Base-by-base conservation (phyloP, 805 yeast genomes). In the Lipomyces sp. region DNA sequence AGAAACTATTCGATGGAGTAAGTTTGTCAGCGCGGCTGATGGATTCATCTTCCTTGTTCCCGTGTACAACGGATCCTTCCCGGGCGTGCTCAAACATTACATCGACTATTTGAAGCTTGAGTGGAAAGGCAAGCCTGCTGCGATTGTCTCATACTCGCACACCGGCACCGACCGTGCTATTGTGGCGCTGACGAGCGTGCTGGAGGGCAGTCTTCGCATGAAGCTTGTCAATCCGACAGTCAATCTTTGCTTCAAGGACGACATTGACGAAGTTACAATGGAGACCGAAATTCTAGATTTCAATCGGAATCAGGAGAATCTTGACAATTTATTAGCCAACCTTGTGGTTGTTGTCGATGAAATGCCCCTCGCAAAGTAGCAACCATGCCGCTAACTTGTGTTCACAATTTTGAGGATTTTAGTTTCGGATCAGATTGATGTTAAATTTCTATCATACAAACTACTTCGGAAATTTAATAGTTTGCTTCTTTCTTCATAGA, bases 81-180 rank as follows among this genome's bases (percentile, higher is more conserved):
- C 75, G 8, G 73, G 71, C 1, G 62, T 57, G 11, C 57, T 71
- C 39, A 71, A 72, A 55, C 68, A 69, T 45, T 71, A 73, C 4
- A 45, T 72, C 16, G 75, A 72, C 49, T 64, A 63, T 38, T 57
- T 71, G 24, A 70, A 37, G 43, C 36, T 58, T 28, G 74, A 70
- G 53, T 70, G 72, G 72, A 31, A 22, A 14, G 63, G 59, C 14
- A 70, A 70, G 51, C 69, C 72, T 1, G 66, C 65, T 2, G 60
- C 60, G 38, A 51, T 70, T 16, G 66, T 68, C n/a, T 53, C 65
- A 16, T 69, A 66, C 47, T 45, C 55, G 13, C 37, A 37, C 28
- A 24, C 47, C 19, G 53, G 53, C 24, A 45, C 45, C 10, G 48
- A 43, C 33, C 44, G 48, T 2, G 53, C 53, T 26, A 48, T 42